Base-by-base conservation (phyloP, 2,329 filamentous ascomycete species). In the Fusarium sp. region DNA sequence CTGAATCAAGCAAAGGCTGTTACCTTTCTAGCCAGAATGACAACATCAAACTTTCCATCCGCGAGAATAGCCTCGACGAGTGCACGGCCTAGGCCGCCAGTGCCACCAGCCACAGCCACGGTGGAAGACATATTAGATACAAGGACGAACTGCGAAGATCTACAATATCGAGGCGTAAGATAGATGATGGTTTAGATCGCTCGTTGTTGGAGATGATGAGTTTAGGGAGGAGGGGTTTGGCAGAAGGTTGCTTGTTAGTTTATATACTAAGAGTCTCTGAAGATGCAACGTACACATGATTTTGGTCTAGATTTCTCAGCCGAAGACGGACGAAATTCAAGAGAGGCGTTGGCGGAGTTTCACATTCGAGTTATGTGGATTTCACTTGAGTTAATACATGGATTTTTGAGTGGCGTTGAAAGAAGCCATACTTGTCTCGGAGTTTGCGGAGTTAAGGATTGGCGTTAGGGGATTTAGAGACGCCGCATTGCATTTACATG, bases 21-120 rank as follows among this genome's bases (percentile, higher is more conserved):
- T 27, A 80, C 85, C 73, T 82, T 83, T 50, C 86, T 82, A n/a
- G 82, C 79, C 8, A 87, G 70, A 6, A 86, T 79, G 57, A 84
- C 78, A n/a, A 86, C 79, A 18, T 84, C 68, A 61, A 85, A 80
- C 57, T 83, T 82, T 87, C 85, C 24, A 29, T 52, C 48, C 20
- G 24, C 24, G n/a, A 52, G 16, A 7, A 52, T 27, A n/a, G 48
- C 48, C 24, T 31, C 48, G 27, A 52, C 9, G 9, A 52, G 18
- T 22, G 27, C 5, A 2, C 48, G 48, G 22, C 48, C 48, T 5
- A 52, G 16, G 8, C 27, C 27, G 18, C 48, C 48, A 11, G 48
- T 52, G 8, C 48, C 48, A n/a, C 48, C 48, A 10, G 24, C 48
- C 18, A 52, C 48, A 3, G 48, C 48, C 9, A 31, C 24, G 11